Evolutionary conservation across 1,284 basidiomycete genomes (phyloP), one percentile per base, ranked within the genome.

Genomic region (Agroathelia rolfsii): DNA sequence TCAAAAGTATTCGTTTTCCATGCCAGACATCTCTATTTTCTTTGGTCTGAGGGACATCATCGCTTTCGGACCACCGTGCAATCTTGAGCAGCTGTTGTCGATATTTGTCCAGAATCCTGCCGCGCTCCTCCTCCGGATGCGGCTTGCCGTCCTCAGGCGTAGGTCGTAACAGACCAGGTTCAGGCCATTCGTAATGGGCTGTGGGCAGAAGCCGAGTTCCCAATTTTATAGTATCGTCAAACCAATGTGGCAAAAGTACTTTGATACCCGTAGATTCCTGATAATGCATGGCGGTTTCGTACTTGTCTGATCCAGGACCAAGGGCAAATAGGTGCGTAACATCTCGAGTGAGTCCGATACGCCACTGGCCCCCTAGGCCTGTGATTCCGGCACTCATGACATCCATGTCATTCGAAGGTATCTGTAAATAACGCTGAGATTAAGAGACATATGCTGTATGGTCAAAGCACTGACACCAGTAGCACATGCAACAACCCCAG

Each of bases 251-350:
- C 0, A 83, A 63, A 6, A 88, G 48, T 12, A 84, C 60, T 38
- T 67, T 71, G 44, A 85, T 66, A 11, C 58, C 53, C 0, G 72
- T 75, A 36, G 62, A 53, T 3, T 64, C 50, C 33, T 69, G 62
- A 48, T 66, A 72, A 39, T 73, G 66, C 45, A 82, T 55, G 3
- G 78, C 79, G 1, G 72, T 74, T 15, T 63, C 56, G 48, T 79
- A 82, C 50, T 78, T 80, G 30, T 62, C 60, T 8, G 63, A 64
- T 2, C 57, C 62, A 0, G 54, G 47, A 14, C 57, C 55, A 16
- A 78, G 53, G 18, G 76, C 74, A 44, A 93, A 81, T 29, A 92
- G 66, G 51, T 93, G 88, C 1, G 88, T 92, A 23, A 89, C 79
- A 41, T 93, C 88, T 37, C 71, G 69, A 0, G 85, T 87, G 32